Conservation (phyloP, 2,329 filamentous ascomycete species). For the Hypoxylon sp. region DNA sequence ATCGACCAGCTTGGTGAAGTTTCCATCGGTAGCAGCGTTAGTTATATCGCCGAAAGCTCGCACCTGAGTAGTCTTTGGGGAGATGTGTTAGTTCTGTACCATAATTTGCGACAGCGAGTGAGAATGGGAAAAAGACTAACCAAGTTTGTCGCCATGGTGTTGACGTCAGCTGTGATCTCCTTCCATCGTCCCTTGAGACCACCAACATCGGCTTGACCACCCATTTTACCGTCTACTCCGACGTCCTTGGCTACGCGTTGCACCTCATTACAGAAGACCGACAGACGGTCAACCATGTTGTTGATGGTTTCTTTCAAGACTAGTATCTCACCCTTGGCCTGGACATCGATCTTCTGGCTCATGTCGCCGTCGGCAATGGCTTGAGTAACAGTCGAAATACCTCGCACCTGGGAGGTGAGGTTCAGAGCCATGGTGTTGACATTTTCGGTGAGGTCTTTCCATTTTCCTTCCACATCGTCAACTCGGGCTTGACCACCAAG, state of each 20-base stretch:
- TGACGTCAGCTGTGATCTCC: constrained; percentile 96
- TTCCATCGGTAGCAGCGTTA: constrained; percentile 95
- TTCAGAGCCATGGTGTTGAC: constrained; percentile 81
- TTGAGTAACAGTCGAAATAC: constrained; percentile 93
- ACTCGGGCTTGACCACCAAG: constrained; percentile 93
- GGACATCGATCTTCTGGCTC: constrained; percentile 94
- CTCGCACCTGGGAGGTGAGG: constrained; percentile 79
- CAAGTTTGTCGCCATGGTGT: constrained; percentile 82
- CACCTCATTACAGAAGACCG: constrained; percentile 95
- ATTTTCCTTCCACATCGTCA: constrained; percentile 95
- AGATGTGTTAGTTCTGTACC: constrained; percentile 3
- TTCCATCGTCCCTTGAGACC: constrained; percentile 96
- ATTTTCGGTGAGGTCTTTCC: constrained; percentile 95
- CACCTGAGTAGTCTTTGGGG: constrained; percentile 85
- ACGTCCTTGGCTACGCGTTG: constrained; percentile 96
- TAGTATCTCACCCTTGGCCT: constrained; percentile 93
- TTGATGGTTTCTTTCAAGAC: constrained; percentile 97
- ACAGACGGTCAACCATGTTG: constrained; percentile 96
- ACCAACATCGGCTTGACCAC: constrained; percentile 92
- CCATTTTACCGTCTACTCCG: constrained; percentile 98
- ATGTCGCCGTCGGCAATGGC: constrained; percentile 96
- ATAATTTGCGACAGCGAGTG: too few species aligned
- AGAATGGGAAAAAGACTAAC: constrained; percentile 51
- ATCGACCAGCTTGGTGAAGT: constrained; percentile 96
- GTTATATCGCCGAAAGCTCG: constrained; percentile 98